Conservation (phyloP, 23 red algal species). For the Gracilariopsis chorda region DNA sequence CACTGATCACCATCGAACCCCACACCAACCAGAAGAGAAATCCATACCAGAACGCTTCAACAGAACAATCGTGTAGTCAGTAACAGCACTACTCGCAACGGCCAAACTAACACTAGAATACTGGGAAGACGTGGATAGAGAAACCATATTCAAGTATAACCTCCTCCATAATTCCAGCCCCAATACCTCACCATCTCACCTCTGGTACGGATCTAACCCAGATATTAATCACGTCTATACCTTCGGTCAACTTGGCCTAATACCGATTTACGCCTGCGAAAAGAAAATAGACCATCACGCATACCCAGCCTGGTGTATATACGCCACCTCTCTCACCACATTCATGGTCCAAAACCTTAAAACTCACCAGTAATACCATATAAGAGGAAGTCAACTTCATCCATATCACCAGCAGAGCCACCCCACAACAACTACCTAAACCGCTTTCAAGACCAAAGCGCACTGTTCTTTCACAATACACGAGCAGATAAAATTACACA, state of each 20-base stretch:
- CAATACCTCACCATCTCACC: not conserved
- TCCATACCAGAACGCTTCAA: constrained; percentile 11
- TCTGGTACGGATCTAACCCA: not conserved
- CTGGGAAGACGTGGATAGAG: constrained; percentile 2
- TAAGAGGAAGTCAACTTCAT: too few relatives aligned
- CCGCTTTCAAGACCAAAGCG: too few relatives aligned
- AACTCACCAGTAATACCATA: too few relatives aligned
- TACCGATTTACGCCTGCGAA: not conserved
- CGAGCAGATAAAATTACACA: too few relatives aligned
- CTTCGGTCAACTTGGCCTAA: not conserved
- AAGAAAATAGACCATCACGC: not conserved
- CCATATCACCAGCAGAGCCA: too few relatives aligned
- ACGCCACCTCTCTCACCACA: too few relatives aligned
- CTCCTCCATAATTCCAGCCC: not conserved
- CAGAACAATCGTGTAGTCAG: not conserved
- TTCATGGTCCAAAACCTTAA: too few relatives aligned
- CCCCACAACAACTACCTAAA: too few relatives aligned
- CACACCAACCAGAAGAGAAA: constrained; percentile 17
- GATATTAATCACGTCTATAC: not conserved
- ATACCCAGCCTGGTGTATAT: too few relatives aligned
- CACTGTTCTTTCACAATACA: too few relatives aligned
- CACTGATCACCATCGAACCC: not conserved
- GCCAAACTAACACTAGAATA: not conserved
- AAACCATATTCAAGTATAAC: too few relatives aligned
- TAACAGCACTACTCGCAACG: not conserved